Base-by-base conservation (phyloP, 495 filamentous ascomycete genomes). In the Podospora anserina region DNA sequence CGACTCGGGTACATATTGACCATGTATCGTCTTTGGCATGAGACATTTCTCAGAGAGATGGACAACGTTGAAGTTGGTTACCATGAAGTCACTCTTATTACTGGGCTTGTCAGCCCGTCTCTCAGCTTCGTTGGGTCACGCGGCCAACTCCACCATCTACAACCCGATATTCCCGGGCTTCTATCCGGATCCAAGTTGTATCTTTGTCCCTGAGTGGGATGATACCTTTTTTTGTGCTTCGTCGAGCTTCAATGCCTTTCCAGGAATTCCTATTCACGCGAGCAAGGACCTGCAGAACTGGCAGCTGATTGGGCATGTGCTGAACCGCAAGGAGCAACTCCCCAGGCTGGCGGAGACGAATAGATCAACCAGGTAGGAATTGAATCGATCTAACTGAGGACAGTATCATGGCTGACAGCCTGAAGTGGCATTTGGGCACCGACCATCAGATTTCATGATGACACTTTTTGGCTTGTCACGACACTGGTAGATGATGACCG, bases 161-260 rank as follows among this genome's bases (percentile, higher is more conserved):
- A 86, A 87, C 70, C 85, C 85, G 15, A 84, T 86, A 64, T 68
- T 86, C 9, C 84, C 84, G 0, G 85, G 85, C 23, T 87, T 85
- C 70, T 81, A 85, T 69, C 83, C 85, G 0, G 85, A 87, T 70
- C 86, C 86, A 0, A 82, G 79, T 67, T 86, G 84, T 68, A 84
- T 86, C 32, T 83, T 79, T 63, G 82, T 86, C 5, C 69, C 76
- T 0, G 80, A 85, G 30, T 79, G 77, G 67, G 76, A 84, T 60
- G 69, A 82, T 26, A 86, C 82, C 13, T 84, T 83, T 74, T 87
- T 83, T 74, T 85, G 83, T 65, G 83, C 82, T 5, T 80, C 79
- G 3, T 86, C 83, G 13, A 83, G 78, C 72, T 87, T 88, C 76
- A 82, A 83, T 57, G 78, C 79, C 4, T 86, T 86, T 64, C 86